Percentiles rank a stretch among this genome's conserved stretches.
Evolutionary conservation across 2,329 filamentous ascomycete genomes (phyloP).

Genomic region (Colletotrichum limetticola): DNA sequence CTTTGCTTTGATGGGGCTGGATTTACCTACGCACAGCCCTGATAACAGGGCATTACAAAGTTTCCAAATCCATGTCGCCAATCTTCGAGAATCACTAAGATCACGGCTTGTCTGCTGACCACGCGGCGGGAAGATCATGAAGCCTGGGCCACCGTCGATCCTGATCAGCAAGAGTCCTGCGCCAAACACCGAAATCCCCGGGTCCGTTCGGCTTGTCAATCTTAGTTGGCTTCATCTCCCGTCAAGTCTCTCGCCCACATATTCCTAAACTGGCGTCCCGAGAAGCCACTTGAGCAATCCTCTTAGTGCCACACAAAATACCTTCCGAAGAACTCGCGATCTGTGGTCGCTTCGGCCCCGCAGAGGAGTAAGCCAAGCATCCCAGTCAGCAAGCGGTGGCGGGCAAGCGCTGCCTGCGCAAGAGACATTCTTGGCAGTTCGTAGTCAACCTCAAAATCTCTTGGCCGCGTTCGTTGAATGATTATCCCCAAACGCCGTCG

Average conservation of each 20-base stretch:
- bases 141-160: slow-evolving; percentile 20
- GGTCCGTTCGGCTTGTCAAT: slow-evolving; percentile 17
- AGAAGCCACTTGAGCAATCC: not conserved
- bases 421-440: not conserved
- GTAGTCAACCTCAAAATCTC: not conserved
- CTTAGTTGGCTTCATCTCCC: slow-evolving; percentile 7
- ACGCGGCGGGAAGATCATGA: slow-evolving; percentile 15
- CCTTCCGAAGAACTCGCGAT: no score
- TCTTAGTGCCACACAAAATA: not conserved
- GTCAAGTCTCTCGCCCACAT: not conserved
- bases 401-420: not conserved
- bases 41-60: not conserved
- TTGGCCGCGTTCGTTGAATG: slow-evolving; percentile 9
- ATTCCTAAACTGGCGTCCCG: not conserved
- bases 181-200: slow-evolving; percentile 8
- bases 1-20: not conserved
- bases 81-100: slow-evolving; percentile 1
- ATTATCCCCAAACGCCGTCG: not conserved
- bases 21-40: slow-evolving; percentile 6
- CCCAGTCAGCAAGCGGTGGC: not conserved
- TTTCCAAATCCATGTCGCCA: slow-evolving; percentile 3
- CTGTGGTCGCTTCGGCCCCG: not conserved
- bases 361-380: not conserved
- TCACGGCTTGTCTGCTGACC: slow-evolving; percentile 12
- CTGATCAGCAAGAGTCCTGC: not conserved